Base-by-base conservation (phyloP, 192 early-diverging fungal species). In the Backusella morwellensis region DNA sequence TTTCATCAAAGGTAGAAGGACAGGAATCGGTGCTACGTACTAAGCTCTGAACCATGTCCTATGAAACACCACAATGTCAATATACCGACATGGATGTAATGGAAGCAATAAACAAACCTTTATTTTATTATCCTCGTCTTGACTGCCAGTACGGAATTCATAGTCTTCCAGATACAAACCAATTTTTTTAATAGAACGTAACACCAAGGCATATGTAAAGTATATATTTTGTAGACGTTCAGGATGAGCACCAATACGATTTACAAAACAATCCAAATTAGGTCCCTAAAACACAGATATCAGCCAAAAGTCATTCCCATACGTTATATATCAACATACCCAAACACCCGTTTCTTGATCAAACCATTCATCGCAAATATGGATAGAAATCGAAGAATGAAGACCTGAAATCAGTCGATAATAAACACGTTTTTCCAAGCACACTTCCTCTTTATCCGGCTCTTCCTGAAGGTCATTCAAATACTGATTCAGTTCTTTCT, bases 191-290 rank as follows among this genome's bases (percentile, higher is more conserved):
- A 99, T 85, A 0, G 98, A 93, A 14, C 97, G 88, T 6, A 96
- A 80, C 8, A 98, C 83, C 5, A 99, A 86, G 2, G 91, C 93
- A 83, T 96, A 97, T 66, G 92, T 92, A 83, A 99, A 98, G 83
- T 99, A 98, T 42, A 97, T 90, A 87, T 99, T 99, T 77, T 98
- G 89, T 76, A 99, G 80, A 21, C 97, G 90, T 68, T 98, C 96
- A 5, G 96, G 97, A 82, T 94, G 92, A 59, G 88, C 83, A 29
- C 94, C 97, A 66, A 99, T 90, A 44, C 97, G 95, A 19, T 90
- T 85, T 19, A 92, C 87, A 82, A 97, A 99, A 83, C 98, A 99
- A 42, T 95, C 91, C 41, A 97, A 87, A 77, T 97, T 96, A 32
- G 91, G 92, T 47, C 91, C 82, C 92, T 91, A 66, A 35, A 54